Base-by-base conservation (phyloP, 164 flowering plant species). In the Vitis riparia region DNA sequence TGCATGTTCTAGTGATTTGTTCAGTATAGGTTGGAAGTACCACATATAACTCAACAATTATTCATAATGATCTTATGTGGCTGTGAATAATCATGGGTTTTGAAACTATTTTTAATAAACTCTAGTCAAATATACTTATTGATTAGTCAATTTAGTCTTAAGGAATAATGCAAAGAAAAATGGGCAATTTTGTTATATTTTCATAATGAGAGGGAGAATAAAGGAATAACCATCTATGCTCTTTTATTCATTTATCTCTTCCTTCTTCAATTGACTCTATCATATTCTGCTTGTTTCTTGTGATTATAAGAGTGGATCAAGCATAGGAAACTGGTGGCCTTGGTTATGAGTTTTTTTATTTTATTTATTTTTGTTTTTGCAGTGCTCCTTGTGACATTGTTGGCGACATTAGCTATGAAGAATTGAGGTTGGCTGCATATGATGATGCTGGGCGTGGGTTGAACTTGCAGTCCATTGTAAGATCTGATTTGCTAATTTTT, bases 321-420 rank as follows among this genome's bases (percentile, higher is more conserved):
- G 44, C 44, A 37, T 37, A 37, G 44, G 6, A 37, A 37, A 37
- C 37, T n/a, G 16, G 58, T 50, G 5, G 37, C 12, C 17, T 64
- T 17, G 71, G 23, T 13, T 59, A 13, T 49, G 23, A 19, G 47
- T 74, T 61, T n/a, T n/a, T 51, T 77, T 59, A 23, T 67, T 4
- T 65, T 6, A 0, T 37, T 5, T 3, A 37, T 5, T 37, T 37
- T 37, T 37, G 44, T 37, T 37, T 37, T 61, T 71, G 77, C 82
- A 94, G 99, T 73, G 75, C 67, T 62, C 90, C 92, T 51, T 95
- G 99, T 81, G 99, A 95, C 71, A 89, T 95, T 73, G 23, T 59
- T 73, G 99, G 99, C 57, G 99, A 95, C 73, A 52, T 91, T 70
- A 95, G 98, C 80, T 86, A 73, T 71, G 99, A 95, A 80, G 99